phyloP scores from a whole-genome alignment of 805 yeast species.

The Pichia paraexigua region DNA sequence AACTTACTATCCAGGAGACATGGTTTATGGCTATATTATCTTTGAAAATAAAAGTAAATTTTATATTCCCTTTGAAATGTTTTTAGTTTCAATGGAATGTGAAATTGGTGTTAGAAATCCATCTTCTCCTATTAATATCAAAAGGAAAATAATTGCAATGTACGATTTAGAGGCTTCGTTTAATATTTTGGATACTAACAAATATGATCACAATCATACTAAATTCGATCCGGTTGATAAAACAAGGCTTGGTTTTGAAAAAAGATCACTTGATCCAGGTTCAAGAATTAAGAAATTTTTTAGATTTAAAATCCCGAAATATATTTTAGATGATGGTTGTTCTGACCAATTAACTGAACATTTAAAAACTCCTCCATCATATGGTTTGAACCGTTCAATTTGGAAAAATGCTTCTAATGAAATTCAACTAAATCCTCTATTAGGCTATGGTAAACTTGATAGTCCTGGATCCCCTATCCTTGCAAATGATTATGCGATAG shows the following conservation, averaged over 20 bases:
- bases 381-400: conserved; percentile 23
- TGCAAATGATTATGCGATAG: conserved; percentile 37
- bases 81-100: conserved; percentile 51
- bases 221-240: conserved; percentile 14
- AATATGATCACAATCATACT: neutral
- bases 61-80: conserved; percentile 51
- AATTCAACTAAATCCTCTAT: conserved; percentile 26
- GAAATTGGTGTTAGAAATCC: conserved; percentile 16
- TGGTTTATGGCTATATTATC: conserved; percentile 45
- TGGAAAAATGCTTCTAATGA: conserved; percentile 6
- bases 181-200: neutral
- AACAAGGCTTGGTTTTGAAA: conserved; percentile 31
- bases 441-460: conserved; percentile 46
- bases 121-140: neutral
- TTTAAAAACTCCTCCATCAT: conserved; percentile 32
- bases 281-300: conserved; percentile 45
- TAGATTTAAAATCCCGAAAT: conserved; percentile 47
- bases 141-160: neutral
- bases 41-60: conserved; percentile 33
- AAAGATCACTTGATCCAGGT: conserved; percentile 34
- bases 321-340: conserved; percentile 26
- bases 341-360: conserved; percentile 24
- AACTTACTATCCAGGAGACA: conserved; percentile 62
- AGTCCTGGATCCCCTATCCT: conserved; percentile 43
- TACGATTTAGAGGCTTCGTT: conserved; percentile 8